These are phyloP conservation scores for Mycena rosella DNA, from an alignment of 768 basidiomycete genomes.

Conservation along the genomic window DNA sequence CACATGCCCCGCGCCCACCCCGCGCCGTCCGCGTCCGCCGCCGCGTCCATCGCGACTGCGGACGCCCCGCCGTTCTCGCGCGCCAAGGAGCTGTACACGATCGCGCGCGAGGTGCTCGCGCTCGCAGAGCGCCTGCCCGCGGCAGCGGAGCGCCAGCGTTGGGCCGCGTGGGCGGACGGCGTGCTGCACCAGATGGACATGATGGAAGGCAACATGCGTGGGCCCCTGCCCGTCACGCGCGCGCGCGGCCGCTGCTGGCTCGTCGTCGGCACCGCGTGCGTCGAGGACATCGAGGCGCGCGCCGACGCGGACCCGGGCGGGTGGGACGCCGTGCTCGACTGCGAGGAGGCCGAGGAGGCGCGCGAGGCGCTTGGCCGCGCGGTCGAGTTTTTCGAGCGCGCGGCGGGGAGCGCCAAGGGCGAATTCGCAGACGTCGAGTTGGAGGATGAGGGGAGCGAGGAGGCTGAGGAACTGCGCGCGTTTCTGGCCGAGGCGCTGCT, in stretches of 20 bases:
- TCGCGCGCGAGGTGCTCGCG: constrained; percentile 71
- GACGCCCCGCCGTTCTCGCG: constrained; percentile 60
- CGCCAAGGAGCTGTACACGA: constrained; percentile 70
- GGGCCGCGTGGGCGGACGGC: constrained; percentile 73
- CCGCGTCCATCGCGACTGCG: neutral
- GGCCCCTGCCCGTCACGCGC: constrained; percentile 60
- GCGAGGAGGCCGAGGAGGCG: constrained; percentile 68
- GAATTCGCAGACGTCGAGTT: constrained; percentile 39
- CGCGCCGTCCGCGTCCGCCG: constrained; percentile 21
- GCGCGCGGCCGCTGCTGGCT: constrained; percentile 70
- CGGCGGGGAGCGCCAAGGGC: constrained; percentile 44
- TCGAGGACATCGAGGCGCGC: constrained; percentile 66
- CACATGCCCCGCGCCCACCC: constrained; percentile 71
- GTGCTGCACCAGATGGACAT: constrained; percentile 75
- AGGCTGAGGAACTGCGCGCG: constrained; percentile 43
- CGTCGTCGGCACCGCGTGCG: constrained; percentile 65
- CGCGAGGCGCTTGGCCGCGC: constrained; percentile 64
- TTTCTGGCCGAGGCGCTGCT: constrained; percentile 69
- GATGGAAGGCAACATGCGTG: constrained; percentile 67
- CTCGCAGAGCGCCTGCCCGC: constrained; percentile 67
- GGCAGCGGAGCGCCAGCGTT: constrained; percentile 61
- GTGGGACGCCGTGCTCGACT: constrained; percentile 54
- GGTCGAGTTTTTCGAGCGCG: constrained; percentile 56
- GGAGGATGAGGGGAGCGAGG: constrained; percentile 35
- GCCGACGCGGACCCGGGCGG: constrained; percentile 66